Conservation (phyloP, 139 green algal species). For the Ettlia oleoabundans region DNA sequence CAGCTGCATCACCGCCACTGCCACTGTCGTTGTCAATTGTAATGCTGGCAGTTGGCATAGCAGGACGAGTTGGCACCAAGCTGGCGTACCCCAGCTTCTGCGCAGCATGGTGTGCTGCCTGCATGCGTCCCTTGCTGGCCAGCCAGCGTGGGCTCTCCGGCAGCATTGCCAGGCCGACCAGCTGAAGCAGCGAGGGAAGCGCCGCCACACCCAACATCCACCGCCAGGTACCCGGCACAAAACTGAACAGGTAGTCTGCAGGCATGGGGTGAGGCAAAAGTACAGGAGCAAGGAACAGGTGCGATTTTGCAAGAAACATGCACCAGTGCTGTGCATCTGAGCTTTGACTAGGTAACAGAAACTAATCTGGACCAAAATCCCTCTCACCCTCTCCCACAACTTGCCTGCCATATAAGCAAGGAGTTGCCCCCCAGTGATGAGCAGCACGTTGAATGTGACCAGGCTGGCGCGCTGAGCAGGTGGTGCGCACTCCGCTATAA, state of each 20-base stretch:
- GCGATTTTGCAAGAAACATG: no score
- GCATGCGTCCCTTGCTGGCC: constrained; percentile 21
- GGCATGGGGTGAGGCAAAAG: no score
- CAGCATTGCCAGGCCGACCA: constrained; percentile 55
- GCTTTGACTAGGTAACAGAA: no score
- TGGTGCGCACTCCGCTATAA: constrained; percentile 65
- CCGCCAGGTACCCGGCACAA: constrained; percentile 72
- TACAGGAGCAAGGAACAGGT: no score
- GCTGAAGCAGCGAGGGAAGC: constrained; percentile 64
- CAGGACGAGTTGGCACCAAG: background rate
- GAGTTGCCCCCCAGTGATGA: constrained; percentile 60
- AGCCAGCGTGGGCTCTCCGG: constrained; percentile 73
- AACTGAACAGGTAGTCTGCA: constrained; percentile 66
- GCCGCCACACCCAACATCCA: constrained; percentile 82
- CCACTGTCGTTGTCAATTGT: no score
- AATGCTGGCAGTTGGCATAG: no score
- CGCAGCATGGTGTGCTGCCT: background rate
- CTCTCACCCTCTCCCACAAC: no score
- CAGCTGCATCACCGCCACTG: background rate
- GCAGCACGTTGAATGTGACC: constrained; percentile 61
- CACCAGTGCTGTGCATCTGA: no score
- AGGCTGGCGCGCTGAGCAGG: constrained; percentile 46
- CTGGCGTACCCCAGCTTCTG: background rate
- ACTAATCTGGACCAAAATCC: no score
- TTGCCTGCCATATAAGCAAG: constrained; percentile 70